These are phyloP conservation scores for Chaetomium tenue DNA, from an alignment of 495 filamentous ascomycete species.

Conservation along the genomic window DNA sequence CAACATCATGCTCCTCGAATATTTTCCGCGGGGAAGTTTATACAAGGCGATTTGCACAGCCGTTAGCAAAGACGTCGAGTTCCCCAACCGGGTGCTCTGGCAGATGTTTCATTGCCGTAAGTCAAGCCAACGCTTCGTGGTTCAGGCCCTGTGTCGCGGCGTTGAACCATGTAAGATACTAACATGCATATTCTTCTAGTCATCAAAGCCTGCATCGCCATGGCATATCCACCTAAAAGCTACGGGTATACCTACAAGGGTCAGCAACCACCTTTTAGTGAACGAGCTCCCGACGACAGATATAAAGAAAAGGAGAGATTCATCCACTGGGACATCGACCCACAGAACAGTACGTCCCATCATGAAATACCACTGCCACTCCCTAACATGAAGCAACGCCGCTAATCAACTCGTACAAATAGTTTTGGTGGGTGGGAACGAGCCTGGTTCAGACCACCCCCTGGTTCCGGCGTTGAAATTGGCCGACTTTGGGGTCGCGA, in stretches of 20 bases:
- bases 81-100: background rate
- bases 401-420: no score
- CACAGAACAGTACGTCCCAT: slow-evolving; percentile 4
- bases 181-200: background rate
- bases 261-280: background rate
- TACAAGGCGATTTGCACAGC: background rate
- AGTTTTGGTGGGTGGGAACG: no score
- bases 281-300: background rate
- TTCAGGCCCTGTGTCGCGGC: no score
- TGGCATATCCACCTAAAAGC: background rate
- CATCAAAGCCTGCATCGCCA: background rate
- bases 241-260: background rate
- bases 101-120: slow-evolving; percentile 5
- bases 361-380: no score
- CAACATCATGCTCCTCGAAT: background rate
- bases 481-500: no score
- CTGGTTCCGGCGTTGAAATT: no score
- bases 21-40: background rate
- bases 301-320: background rate
- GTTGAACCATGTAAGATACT: background rate
- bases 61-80: background rate
- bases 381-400: no score
- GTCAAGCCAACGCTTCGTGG: background rate
- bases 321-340: slow-evolving; percentile 20
- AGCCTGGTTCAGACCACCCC: no score